A percentile compares a stretch with the other conserved stretches of the same genome.
These are phyloP conservation scores for Sherardia arvensis DNA, from an alignment of 257 asterid genomes.

Conservation along the genomic window DNA sequence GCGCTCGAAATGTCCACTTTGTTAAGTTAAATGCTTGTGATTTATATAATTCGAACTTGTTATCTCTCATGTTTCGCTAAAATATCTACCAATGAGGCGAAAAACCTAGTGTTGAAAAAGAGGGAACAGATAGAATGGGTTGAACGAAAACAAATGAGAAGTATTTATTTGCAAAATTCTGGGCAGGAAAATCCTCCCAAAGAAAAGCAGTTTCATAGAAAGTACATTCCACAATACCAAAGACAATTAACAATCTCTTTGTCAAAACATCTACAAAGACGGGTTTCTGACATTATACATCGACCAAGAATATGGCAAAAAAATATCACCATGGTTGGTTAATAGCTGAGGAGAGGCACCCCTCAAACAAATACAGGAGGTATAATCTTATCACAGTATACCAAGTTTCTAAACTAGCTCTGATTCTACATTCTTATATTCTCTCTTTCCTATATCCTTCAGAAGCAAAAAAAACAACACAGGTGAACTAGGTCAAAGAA, in stretches of 20 bases:
- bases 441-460: neutral
- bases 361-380: neutral
- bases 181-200: neutral
- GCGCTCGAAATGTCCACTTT: too few relatives aligned
- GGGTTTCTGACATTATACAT: neutral
- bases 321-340: conserved; percentile 1
- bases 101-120: neutral
- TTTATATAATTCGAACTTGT: too few relatives aligned
- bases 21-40: neutral
- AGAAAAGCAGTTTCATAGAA: neutral
- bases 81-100: too few relatives aligned
- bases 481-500: neutral
- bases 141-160: neutral
- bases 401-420: neutral
- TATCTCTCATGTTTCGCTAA: too few relatives aligned
- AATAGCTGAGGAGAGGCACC: neutral
- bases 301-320: neutral
- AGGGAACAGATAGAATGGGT: too few relatives aligned
- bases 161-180: neutral
- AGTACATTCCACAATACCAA: neutral
- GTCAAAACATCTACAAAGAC: conserved; percentile 5
- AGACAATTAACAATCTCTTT: neutral
- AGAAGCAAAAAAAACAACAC: neutral
- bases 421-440: conserved; percentile 1
- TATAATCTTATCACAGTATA: neutral